These are phyloP conservation scores for Pseudoneurospora amorphoporcata DNA, from an alignment of 495 filamentous ascomycete species.

Conservation along the genomic window DNA sequence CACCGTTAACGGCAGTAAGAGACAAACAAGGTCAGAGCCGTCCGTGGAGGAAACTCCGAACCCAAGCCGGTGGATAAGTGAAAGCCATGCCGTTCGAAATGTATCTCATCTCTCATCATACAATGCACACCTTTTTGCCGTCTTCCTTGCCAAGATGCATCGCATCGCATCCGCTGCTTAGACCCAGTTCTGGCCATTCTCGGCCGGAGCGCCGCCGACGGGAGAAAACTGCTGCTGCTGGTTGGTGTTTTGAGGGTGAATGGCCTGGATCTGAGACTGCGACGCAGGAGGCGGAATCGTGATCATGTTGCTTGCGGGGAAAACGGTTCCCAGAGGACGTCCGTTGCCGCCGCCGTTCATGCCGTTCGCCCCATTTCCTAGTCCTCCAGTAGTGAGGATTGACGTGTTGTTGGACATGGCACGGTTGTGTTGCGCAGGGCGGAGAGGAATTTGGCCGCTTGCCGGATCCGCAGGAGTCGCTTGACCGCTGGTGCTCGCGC, in stretches of 20 bases:
- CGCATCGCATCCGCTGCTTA: slow-evolving; percentile 3
- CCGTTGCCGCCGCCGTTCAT: slow-evolving; percentile 22
- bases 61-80: slow-evolving; percentile 15
- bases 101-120: slow-evolving; percentile 15
- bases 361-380: slow-evolving; percentile 20
- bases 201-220: slow-evolving; percentile 1
- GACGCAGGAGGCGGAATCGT: slow-evolving; percentile 14
- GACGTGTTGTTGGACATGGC: slow-evolving; percentile 21
- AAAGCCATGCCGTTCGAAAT: slow-evolving; percentile 14
- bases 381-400: slow-evolving; percentile 15
- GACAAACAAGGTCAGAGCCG: neutral
- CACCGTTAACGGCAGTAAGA: neutral
- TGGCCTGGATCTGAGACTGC: slow-evolving; percentile 9
- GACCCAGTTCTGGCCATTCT: slow-evolving; percentile 22
- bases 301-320: slow-evolving; percentile 18
- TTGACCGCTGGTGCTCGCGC: slow-evolving; percentile 18
- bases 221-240: slow-evolving; percentile 16
- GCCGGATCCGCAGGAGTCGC: slow-evolving; percentile 27
- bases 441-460: slow-evolving; percentile 31
- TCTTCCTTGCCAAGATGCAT: neutral
- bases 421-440: slow-evolving; percentile 20
- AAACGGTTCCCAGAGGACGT: slow-evolving; percentile 12
- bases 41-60: slow-evolving; percentile 15
- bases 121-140: slow-evolving; percentile 17
- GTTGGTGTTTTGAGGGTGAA: neutral